Conservation (phyloP, 2,329 filamentous ascomycete species). For the Dactylellina parvicollis region DNA sequence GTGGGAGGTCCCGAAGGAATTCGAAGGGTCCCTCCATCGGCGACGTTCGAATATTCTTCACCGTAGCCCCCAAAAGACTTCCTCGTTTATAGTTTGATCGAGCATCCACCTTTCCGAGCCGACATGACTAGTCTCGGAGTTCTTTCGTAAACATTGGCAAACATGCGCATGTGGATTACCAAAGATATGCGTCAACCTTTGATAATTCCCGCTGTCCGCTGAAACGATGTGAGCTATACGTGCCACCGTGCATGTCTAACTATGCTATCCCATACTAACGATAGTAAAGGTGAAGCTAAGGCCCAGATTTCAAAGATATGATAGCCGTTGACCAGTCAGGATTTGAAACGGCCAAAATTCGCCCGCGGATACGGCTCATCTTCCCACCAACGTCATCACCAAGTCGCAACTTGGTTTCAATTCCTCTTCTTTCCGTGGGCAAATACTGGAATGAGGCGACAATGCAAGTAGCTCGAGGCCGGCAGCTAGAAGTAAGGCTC, state of each 20-base stretch:
- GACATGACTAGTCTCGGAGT: too few species aligned
- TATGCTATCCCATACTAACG: too few species aligned
- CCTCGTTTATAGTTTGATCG: not conserved
- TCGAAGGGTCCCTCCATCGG: not conserved
- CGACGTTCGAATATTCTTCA: not conserved
- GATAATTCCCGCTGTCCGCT: too few species aligned
- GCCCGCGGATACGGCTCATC: conserved; percentile 12
- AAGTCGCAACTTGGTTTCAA: conserved; percentile 7
- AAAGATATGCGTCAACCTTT: too few species aligned
- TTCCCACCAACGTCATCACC: conserved; percentile 27
- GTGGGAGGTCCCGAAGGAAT: not conserved
- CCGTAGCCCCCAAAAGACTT: not conserved
- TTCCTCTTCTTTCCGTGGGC: not conserved
- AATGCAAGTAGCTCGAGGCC: conserved; percentile 13
- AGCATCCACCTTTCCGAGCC: too few species aligned
- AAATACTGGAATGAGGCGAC: conserved; percentile 24
- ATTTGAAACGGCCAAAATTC: not conserved
- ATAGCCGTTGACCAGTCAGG: not conserved
- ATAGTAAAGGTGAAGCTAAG: too few species aligned
- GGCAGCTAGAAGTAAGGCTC: conserved; percentile 28
- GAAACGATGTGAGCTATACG: too few species aligned
- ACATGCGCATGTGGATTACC: too few species aligned
- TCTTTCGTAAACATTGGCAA: too few species aligned
- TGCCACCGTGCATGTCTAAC: too few species aligned
- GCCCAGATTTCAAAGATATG: too few species aligned